A percentile compares a stretch with the other conserved stretches of the same genome.
Evolutionary conservation across 192 early-diverging fungal genomes (phyloP).

Genomic region (Coemansia sp.): DNA sequence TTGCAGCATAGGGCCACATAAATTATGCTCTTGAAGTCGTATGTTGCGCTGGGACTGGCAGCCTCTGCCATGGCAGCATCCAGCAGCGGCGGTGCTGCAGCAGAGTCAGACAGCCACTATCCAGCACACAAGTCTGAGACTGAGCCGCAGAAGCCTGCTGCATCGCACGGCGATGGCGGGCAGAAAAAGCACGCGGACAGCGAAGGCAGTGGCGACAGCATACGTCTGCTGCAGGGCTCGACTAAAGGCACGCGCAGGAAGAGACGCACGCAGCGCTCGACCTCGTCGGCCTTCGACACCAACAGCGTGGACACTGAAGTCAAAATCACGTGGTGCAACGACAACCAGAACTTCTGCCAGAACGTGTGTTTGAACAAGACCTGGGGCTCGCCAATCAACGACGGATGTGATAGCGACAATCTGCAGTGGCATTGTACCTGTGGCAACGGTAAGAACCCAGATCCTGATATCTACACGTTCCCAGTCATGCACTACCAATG

Average conservation of each 20-base stretch:
- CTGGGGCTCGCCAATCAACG: constrained; percentile 49
- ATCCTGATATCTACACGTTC: constrained; percentile 53
- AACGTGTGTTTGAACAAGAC: constrained; percentile 57
- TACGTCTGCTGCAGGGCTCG: constrained; percentile 25
- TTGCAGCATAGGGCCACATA: background rate
- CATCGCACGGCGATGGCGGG: background rate
- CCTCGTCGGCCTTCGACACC: constrained; percentile 38
- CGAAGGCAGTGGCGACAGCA: constrained; percentile 9
- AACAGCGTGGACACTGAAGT: constrained; percentile 39
- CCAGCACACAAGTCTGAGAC: background rate
- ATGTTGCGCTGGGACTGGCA: constrained; percentile 16
- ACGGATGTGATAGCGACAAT: constrained; percentile 42
- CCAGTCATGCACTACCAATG: constrained; percentile 55
- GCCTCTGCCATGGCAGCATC: constrained; percentile 23
- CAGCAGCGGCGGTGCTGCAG: constrained; percentile 1
- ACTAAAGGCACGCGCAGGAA: constrained; percentile 16
- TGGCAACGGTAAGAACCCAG: constrained; percentile 55
- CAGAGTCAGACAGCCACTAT: background rate
- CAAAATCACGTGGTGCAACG: constrained; percentile 52
- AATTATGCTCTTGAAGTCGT: constrained; percentile 38
- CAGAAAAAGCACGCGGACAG: constrained; percentile 4
- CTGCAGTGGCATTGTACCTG: constrained; percentile 54
- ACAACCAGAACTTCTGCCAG: constrained; percentile 55
- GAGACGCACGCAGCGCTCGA: constrained; percentile 26
- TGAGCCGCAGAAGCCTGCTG: background rate